A percentile compares a stretch with the other conserved stretches of the same genome.
Evolutionary conservation across 352 stramenopile genomes (phyloP).

Genomic region (Globisporangium barbulae): DNA sequence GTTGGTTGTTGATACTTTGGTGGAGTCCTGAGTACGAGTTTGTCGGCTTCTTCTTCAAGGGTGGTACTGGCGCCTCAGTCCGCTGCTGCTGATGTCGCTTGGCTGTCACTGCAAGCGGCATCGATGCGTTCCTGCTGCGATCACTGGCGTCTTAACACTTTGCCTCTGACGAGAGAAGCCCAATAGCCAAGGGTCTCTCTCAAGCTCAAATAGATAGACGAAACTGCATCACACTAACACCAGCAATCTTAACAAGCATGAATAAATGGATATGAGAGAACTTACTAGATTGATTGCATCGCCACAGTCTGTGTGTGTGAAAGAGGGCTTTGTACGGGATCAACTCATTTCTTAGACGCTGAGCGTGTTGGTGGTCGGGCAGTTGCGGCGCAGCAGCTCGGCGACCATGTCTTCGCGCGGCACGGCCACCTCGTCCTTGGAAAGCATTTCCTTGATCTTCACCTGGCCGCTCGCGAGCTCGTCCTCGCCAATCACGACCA

Average conservation of each 20-base stretch:
- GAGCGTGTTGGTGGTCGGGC: constrained; percentile 63
- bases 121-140: background rate
- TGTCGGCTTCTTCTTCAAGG: constrained; percentile 29
- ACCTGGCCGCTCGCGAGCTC: constrained; percentile 92
- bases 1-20: background rate
- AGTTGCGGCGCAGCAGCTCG: constrained; percentile 68
- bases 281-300: background rate
- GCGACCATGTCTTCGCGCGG: constrained; percentile 67
- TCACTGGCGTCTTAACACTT: background rate
- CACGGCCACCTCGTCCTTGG: constrained; percentile 89
- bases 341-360: constrained; percentile 37
- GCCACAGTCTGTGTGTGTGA: background rate
- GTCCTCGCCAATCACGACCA: constrained; percentile 96
- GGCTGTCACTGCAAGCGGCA: background rate
- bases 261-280: background rate
- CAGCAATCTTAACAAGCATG: background rate
- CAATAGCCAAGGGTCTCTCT: background rate
- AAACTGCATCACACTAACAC: background rate
- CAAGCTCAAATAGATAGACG: background rate
- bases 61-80: background rate
- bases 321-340: background rate
- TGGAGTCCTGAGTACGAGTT: background rate
- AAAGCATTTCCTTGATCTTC: constrained; percentile 96
- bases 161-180: background rate
- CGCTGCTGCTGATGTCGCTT: background rate